A percentile compares a stretch with the other conserved stretches of the same genome.
Conservation (phyloP, 768 basidiomycete species). For the Mycena venus region DNA sequence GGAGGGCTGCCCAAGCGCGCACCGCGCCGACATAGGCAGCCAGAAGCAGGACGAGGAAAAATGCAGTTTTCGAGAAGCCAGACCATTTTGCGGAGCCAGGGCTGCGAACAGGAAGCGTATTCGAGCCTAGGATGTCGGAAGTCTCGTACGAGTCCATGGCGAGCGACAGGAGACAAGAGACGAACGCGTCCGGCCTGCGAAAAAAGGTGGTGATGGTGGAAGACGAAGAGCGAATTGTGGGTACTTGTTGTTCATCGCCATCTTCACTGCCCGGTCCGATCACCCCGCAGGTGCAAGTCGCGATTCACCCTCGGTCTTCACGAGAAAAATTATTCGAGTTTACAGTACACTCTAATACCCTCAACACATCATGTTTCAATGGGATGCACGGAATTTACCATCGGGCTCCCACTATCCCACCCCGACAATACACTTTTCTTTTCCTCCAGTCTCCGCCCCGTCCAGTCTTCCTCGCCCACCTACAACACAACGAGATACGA, state of each 20-base stretch:
- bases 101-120: slow-evolving; percentile 55
- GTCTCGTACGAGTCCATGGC: slow-evolving; percentile 77
- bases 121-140: slow-evolving; percentile 80
- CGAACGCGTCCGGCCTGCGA: slow-evolving; percentile 43
- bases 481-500: too few species aligned
- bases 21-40: slow-evolving; percentile 52
- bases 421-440: slow-evolving; percentile 48
- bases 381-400: slow-evolving; percentile 23
- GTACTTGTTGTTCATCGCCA: slow-evolving; percentile 1
- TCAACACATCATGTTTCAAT: slow-evolving; percentile 9
- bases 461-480: slow-evolving; percentile 63
- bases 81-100: slow-evolving; percentile 48
- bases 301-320: too few species aligned
- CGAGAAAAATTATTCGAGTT: slow-evolving; percentile 13
- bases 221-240: slow-evolving; percentile 37
- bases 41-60: slow-evolving; percentile 52
- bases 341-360: not conserved
- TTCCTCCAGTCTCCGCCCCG: slow-evolving; percentile 53
- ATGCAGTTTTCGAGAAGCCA: slow-evolving; percentile 53
- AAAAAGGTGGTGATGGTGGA: slow-evolving; percentile 51
- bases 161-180: not conserved
- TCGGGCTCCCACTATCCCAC: slow-evolving; percentile 37
- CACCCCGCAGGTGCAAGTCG: not conserved
- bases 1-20: slow-evolving; percentile 60
- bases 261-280: not conserved